Evolutionary conservation across 192 early-diverging fungal genomes (phyloP), one percentile per base, ranked within the genome.

Genomic region (Rhizophagus sp.): DNA sequence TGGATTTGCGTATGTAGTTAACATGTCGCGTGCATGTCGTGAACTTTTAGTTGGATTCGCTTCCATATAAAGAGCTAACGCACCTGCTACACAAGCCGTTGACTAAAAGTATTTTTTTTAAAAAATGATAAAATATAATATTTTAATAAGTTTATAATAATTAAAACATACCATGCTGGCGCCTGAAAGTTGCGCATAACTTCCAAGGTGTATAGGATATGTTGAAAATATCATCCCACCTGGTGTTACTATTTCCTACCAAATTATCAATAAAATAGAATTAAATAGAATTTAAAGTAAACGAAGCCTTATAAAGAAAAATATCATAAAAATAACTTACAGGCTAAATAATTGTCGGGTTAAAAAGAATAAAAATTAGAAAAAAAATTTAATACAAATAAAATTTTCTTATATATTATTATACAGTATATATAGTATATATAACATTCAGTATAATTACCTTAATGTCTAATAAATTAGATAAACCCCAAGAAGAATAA

Each of bases 211-310:
- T 11, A 80, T 13, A 52, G 90, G 90, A 24, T 87, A 76, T 44
- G 85, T 82, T n/a, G 90, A 91, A 63, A 88, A 88, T 11, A 91
- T 85, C 62, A 71, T 80, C 19, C 87, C 88, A 71, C 90, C 90
- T 36, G 86, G 80, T 73, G 85, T 88, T 62, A 79, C 81, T 81
- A 91, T 61, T 75, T 89, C 83, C 33, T 88, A 88, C 9, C 9
- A 7, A n/a, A 27, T 76, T 89, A 89, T 36, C 49, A 88, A 33
- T 8, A 69, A 69, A 24, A 34, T 75, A 13, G 9, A 68, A n/a
- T 30, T 30, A 30, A 30, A 30, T 30, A 39, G 4, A 36, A 27
- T 10, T 24, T 25, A 65, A 49, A 3, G 11, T 2, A 0, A 49
- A 73, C 3, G 30, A 73, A 65, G 57, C 8, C 27, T 73, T 47